phyloP scores from a whole-genome alignment of 768 basidiomycete genomes.

The Amanita molliuscula region DNA sequence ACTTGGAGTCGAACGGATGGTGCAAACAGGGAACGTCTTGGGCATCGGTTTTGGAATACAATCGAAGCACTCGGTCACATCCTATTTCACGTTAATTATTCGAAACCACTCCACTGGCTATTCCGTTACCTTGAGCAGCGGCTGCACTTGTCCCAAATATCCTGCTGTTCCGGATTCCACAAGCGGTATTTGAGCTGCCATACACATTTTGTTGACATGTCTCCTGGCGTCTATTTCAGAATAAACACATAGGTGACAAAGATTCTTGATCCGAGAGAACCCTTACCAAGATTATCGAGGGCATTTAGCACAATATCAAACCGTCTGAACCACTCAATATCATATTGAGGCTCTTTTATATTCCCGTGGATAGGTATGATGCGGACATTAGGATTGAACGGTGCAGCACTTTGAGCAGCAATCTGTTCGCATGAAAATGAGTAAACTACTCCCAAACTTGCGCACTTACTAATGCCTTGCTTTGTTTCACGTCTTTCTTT shows the following conservation, averaged over 20 bases:
- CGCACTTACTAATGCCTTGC: slow-evolving; percentile 74
- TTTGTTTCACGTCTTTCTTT: slow-evolving; percentile 95
- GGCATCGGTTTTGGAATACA: slow-evolving; percentile 90
- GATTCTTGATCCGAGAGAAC: not conserved
- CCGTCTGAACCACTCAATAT: slow-evolving; percentile 79
- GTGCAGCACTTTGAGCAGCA: slow-evolving; percentile 70
- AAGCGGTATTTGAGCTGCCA: slow-evolving; percentile 81
- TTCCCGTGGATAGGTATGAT: slow-evolving; percentile 90
- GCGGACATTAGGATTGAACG: slow-evolving; percentile 81
- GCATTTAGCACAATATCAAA: slow-evolving; percentile 96
- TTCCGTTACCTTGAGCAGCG: slow-evolving; percentile 63
- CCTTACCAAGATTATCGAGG: slow-evolving; percentile 86
- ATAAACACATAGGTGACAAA: not conserved
- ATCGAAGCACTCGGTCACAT: slow-evolving; percentile 90
- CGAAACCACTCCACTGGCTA: not conserved
- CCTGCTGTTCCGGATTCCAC: slow-evolving; percentile 97
- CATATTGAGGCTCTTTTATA: slow-evolving; percentile 88
- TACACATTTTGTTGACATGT: slow-evolving; percentile 97
- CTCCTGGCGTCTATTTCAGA: slow-evolving; percentile 65
- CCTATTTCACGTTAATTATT: slow-evolving; percentile 31
- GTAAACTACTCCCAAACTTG: not conserved
- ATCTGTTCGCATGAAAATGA: slow-evolving; percentile 32
- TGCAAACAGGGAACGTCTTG: slow-evolving; percentile 95
- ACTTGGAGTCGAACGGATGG: slow-evolving; percentile 92
- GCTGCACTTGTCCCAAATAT: slow-evolving; percentile 95